Percentiles rank a stretch among this genome's conserved stretches.
These are phyloP conservation scores for Plenodomus lindquistii DNA, from an alignment of 2,329 filamentous ascomycete species.

Conservation along the genomic window DNA sequence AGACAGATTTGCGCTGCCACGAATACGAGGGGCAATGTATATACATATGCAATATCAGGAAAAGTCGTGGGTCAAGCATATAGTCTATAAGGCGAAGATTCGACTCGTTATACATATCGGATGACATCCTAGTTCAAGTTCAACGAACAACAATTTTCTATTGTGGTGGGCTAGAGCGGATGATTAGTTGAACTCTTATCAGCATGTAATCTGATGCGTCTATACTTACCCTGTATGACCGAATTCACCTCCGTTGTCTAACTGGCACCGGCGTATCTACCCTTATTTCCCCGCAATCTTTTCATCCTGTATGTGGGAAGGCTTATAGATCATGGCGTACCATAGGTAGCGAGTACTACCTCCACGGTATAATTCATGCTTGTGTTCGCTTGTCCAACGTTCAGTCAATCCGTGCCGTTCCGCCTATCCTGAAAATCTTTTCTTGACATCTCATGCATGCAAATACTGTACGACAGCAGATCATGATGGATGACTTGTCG, in stretches of 20 bases:
- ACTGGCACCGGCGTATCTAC: too few species aligned
- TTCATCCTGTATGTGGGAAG: conserved; percentile 4
- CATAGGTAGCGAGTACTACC: not conserved
- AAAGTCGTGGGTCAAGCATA: too few species aligned
- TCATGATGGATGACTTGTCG: conserved; percentile 2
- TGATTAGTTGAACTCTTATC: too few species aligned
- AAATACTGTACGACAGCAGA: not conserved
- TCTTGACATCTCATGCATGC: not conserved
- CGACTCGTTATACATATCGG: too few species aligned
- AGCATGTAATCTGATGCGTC: too few species aligned
- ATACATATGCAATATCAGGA: not conserved
- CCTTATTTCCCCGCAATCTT: conserved; percentile 5
- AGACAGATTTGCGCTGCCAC: not conserved
- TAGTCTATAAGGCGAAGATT: too few species aligned
- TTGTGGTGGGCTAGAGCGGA: too few species aligned
- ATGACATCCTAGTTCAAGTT: too few species aligned
- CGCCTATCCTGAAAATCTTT: not conserved
- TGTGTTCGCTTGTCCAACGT: not conserved
- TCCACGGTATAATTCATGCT: not conserved
- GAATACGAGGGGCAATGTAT: not conserved
- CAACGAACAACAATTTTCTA: too few species aligned
- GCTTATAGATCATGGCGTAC: not conserved
- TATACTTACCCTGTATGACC: too few species aligned
- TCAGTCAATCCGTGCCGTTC: not conserved
- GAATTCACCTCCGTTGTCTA: too few species aligned